Evolutionary conservation across 2,329 filamentous ascomycete species (phyloP).

Genomic region (Alternaria alternata): DNA sequence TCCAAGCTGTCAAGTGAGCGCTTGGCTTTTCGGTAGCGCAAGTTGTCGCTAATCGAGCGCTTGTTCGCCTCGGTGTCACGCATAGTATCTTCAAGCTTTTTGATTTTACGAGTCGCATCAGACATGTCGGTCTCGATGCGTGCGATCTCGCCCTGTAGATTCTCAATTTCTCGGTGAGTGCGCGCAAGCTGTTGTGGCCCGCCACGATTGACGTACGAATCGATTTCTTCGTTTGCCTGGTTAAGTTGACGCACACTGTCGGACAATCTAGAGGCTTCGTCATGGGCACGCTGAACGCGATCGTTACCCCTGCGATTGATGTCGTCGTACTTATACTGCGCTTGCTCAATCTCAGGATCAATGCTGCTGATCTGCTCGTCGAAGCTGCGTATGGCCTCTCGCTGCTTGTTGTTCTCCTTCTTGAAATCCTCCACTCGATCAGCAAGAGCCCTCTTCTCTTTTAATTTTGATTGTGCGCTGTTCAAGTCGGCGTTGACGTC

Average conservation of each 20-base stretch:
- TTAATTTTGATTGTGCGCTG: conserved; percentile 75
- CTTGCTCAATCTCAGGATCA: conserved; percentile 77
- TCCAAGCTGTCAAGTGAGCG: conserved; percentile 72
- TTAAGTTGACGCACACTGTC: conserved; percentile 80
- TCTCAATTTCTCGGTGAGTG: conserved; percentile 73
- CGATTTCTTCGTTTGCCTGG: conserved; percentile 78
- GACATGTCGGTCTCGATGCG: conserved; percentile 72
- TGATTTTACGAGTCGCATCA: conserved; percentile 73
- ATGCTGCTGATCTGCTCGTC: conserved; percentile 79
- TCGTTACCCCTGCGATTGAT: conserved; percentile 73
- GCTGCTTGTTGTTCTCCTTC: conserved; percentile 71
- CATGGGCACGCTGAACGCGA: conserved; percentile 75
- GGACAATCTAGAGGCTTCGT: conserved; percentile 74
- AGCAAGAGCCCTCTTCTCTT: conserved; percentile 77
- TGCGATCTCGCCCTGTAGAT: conserved; percentile 71
- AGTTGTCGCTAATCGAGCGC: conserved; percentile 86
- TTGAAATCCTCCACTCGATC: conserved; percentile 77
- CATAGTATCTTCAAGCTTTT: conserved; percentile 78
- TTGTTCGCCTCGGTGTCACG: conserved; percentile 83
- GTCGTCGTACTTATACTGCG: conserved; percentile 79
- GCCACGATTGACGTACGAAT: conserved; percentile 77
- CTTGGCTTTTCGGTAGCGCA: conserved; percentile 81
- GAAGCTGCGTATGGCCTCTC: conserved; percentile 71
- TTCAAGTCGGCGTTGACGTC: conserved; percentile 78
- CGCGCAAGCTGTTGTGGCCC: conserved; percentile 75